These are phyloP conservation scores for Globisporangium irregulare DNA, from an alignment of 352 stramenopile species.

Conservation along the genomic window DNA sequence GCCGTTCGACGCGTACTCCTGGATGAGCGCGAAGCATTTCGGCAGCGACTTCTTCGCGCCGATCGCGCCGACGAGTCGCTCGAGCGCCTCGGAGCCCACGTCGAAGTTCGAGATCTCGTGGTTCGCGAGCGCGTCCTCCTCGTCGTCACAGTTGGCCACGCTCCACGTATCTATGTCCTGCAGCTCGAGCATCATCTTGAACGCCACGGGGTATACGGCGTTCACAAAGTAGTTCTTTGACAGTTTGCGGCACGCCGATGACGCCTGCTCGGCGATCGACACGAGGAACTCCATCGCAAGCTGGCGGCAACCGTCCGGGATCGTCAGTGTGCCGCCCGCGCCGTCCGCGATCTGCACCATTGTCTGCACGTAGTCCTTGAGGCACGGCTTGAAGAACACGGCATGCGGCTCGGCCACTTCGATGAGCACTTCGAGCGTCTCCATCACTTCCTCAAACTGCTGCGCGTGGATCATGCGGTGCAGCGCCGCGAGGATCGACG, in stretches of 20 bases:
- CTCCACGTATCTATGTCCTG: slow-evolving; percentile 74
- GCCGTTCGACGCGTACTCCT: slow-evolving; percentile 56
- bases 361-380: slow-evolving; percentile 58
- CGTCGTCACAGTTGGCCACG: slow-evolving; percentile 61
- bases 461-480: slow-evolving; percentile 44
- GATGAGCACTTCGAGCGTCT: slow-evolving; percentile 80
- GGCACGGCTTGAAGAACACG: slow-evolving; percentile 60
- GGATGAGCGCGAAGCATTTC: slow-evolving; percentile 74
- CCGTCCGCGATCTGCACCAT: slow-evolving; percentile 73
- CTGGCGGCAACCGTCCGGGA: slow-evolving; percentile 71
- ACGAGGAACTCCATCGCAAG: slow-evolving; percentile 86
- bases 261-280: slow-evolving; percentile 67
- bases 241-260: slow-evolving; percentile 57
- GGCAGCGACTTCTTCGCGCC: slow-evolving; percentile 70
- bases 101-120: slow-evolving; percentile 88
- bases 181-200: slow-evolving; percentile 85
- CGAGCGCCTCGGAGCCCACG: slow-evolving; percentile 76
- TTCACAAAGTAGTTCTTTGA: slow-evolving; percentile 77
- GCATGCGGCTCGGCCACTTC: slow-evolving; percentile 74
- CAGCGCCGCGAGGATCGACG: slow-evolving; percentile 52
- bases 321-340: slow-evolving; percentile 4
- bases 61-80: slow-evolving; percentile 63
- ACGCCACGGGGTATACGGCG: slow-evolving; percentile 69
- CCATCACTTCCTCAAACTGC: slow-evolving; percentile 74
- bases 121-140: slow-evolving; percentile 47